These are phyloP conservation scores for Dendrobium chrysotoxum DNA, from an alignment of 106 monocot genomes.

Conservation along the genomic window DNA sequence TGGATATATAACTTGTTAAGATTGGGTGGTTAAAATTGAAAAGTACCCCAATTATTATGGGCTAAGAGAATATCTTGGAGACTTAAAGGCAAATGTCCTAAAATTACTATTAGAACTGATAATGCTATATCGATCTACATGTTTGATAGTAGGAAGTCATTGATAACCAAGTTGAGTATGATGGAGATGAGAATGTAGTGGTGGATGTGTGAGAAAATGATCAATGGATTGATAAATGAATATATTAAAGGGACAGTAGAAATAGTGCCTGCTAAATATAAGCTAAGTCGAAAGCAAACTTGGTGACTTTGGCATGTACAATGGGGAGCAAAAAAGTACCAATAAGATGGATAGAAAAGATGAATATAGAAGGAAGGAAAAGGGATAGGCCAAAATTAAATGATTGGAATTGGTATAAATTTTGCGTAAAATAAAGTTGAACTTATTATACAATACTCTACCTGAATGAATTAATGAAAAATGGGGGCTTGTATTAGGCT, in stretches of 20 bases:
- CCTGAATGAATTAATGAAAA: no score
- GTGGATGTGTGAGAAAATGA: background rate
- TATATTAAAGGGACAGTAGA: background rate
- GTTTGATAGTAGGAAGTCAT: background rate
- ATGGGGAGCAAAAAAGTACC: background rate
- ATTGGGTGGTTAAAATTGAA: background rate
- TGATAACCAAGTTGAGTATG: background rate
- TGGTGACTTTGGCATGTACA: background rate
- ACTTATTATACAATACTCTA: no score
- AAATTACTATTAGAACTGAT: background rate
- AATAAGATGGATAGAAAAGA: background rate
- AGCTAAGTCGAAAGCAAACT: background rate
- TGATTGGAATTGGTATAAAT: no score
- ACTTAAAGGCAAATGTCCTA: background rate
- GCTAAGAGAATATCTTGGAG: no score
- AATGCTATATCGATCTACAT: background rate
- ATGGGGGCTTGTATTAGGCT: background rate
- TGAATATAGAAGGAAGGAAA: background rate
- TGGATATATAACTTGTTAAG: background rate
- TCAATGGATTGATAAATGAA: background rate
- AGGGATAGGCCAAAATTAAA: no score
- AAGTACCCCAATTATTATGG: no score
- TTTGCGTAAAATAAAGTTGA: no score
- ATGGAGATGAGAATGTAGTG: background rate
- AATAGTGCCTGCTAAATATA: background rate